Evolutionary conservation across 345 rosid genomes (phyloP), one percentile per base, ranked within the genome.

Genomic region (Sonneratia caseolaris): DNA sequence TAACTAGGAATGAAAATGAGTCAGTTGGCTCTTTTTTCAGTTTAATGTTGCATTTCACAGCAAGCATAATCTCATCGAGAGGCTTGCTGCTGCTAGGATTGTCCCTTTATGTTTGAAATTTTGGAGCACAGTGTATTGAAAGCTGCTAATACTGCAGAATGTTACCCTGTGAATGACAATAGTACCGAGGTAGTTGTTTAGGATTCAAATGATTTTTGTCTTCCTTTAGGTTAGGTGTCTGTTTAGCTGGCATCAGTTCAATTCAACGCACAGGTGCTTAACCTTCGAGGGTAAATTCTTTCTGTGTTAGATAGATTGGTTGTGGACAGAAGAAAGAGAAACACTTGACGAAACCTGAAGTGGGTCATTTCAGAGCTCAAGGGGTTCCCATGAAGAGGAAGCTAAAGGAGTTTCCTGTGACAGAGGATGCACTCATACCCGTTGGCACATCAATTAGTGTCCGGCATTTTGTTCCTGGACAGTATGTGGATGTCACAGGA

Each of bases 291-390:
- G 69, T 66, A 40, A 32, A 36, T 36, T 80, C 78, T 71, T 83
- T 69, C 76, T 78, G 81, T 85, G 91, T 55, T 82, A 74, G 83
- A 81, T 82, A 94, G 97, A 83, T 92, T 66, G 98, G 99, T 61
- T 92, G 90, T 72, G 96, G 97, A 72, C 96, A 90, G 76, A 95
- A 95, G 91, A 95, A 95, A 79, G 86, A 82, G 7, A 95, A 95
- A 78, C 97, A 95, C 81, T 86, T 95, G 84, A 89, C 86, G 0
- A 92, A 86, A 81, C 96, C 99, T 37, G 96, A 86, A 80, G 87
- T 95, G 57, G 99, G 98, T 53, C 99, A 95, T 86, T 95, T 92
- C 75, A 90, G 99, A 83, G 93, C 96, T 79, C 97, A 95, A 73
- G 92, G 86, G 67, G 99, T 92, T 81, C 91, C 96, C 3, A 79